phyloP scores from a whole-genome alignment of 73 alveolate species.

The Stentor coeruleus region DNA sequence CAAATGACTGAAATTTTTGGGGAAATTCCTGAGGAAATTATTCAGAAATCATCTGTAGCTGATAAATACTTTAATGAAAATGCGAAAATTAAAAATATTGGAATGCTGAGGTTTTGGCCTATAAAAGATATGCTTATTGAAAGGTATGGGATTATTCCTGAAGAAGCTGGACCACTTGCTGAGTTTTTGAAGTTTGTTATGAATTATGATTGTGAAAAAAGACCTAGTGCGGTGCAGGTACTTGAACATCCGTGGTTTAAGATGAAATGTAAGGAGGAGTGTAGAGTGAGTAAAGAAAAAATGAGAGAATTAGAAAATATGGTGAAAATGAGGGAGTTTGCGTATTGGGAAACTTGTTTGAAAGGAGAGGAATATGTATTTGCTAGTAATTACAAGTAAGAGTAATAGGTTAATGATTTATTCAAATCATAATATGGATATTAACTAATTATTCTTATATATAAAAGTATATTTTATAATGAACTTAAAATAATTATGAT shows the following conservation, averaged over 20 bases:
- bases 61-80: conserved; percentile 40
- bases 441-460: too few relatives aligned
- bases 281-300: background rate
- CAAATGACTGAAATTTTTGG: conserved; percentile 70
- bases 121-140: conserved; percentile 61
- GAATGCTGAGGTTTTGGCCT: conserved; percentile 57
- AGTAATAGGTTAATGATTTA: too few relatives aligned
- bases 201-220: conserved; percentile 56
- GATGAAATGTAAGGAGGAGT: background rate
- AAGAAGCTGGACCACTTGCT: conserved; percentile 68
- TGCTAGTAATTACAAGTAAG: background rate
- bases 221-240: conserved; percentile 78
- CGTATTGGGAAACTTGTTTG: background rate
- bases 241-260: conserved; percentile 73
- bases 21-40: conserved; percentile 60
- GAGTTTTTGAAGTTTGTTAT: conserved; percentile 74
- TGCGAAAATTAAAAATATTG: conserved; percentile 46
- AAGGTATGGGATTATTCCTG: conserved; percentile 10
- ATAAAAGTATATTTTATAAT: too few relatives aligned
- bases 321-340: background rate
- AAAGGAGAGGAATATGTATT: background rate
- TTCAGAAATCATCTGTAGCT: conserved; percentile 47
- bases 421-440: too few relatives aligned
- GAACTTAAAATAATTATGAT: too few relatives aligned
- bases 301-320: background rate